Percentiles rank a stretch among this genome's conserved stretches.
Evolutionary conservation across 1,284 basidiomycete genomes (phyloP).

Genomic region (Leucoagaricus sp.): DNA sequence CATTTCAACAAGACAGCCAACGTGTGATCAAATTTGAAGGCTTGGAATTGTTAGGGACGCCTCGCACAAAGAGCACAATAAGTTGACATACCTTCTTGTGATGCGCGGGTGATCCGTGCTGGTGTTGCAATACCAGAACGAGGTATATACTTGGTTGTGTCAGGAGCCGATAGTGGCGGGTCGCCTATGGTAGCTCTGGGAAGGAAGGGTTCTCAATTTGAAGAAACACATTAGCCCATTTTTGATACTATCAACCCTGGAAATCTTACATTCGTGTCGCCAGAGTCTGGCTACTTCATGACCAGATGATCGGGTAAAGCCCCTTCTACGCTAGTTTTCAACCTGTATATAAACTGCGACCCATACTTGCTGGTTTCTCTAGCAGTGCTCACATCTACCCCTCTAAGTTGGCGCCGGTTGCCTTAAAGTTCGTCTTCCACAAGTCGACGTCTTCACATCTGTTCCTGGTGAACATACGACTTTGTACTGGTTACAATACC

Average conservation of each 20-base stretch:
- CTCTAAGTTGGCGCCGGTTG: conserved; percentile 14
- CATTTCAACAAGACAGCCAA: no score
- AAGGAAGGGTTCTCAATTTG: no score
- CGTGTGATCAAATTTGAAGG: no score
- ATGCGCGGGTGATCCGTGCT: no score
- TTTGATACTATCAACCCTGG: background rate
- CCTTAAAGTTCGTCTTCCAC: conserved; percentile 11
- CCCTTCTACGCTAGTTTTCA: background rate
- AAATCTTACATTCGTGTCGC: background rate
- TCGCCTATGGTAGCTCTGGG: no score
- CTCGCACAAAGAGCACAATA: no score
- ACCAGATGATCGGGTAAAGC: background rate
- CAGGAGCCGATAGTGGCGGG: no score
- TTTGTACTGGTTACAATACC: conserved; percentile 10
- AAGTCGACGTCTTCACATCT: conserved; percentile 13
- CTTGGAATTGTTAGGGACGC: no score
- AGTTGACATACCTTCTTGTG: no score
- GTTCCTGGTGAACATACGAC: conserved; percentile 15
- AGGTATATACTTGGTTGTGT: no score
- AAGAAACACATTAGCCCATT: background rate
- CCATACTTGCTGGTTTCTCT: background rate
- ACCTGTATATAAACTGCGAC: background rate
- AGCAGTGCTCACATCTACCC: conserved; percentile 11
- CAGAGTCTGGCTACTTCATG: background rate
- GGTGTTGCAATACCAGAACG: no score